Base-by-base conservation (phyloP, 306 rosid species). In the Gillenia trifoliata region DNA sequence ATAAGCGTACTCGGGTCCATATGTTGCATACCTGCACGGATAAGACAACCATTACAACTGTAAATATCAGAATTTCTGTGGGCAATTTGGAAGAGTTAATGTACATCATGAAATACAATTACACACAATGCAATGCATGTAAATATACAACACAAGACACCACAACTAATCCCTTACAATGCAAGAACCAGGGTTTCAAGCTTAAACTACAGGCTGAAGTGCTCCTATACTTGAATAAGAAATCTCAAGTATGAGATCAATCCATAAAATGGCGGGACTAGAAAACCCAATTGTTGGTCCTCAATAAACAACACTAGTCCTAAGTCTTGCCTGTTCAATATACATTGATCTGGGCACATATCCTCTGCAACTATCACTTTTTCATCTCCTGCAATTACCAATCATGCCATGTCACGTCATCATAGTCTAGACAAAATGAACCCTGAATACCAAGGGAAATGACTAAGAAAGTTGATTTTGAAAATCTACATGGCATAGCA, bases 1-100 rank as follows among this genome's bases (percentile, higher is more conserved):
- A 75, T 88, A 91, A 77, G 76, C 45, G 75, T 84, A 91, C 52
- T 93, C 98, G n/a, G 92, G 94, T 76, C 97, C 98, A 79, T 91
- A 89, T 43, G 96, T 30, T 66, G 93, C 81, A 88, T 91, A 93
- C 87, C 98, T 93, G 89, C 89, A 85, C 61, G 70, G 68, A 80
- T 43, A 82, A 84, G 81, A 84, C 69, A 79, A 79, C 74, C 84
- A 78, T 52, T 75, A 72, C 54, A 81, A 75, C 64, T 66, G 77
- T 73, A 78, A 75, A 43, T 83, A 79, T 71, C 76, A 80, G 74
- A 79, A 76, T 78, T 84, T 81, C 43, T 30, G 81, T 34, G 80
- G 82, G 80, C 80, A 52, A 77, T 67, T 75, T 77, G 73, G 83
- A 50, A 75, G 73, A 23, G 25, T 8, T 55, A 68, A 83, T 66